Conservation (phyloP, 202 grass and related monocot genomes). For the Carex arenaria region DNA sequence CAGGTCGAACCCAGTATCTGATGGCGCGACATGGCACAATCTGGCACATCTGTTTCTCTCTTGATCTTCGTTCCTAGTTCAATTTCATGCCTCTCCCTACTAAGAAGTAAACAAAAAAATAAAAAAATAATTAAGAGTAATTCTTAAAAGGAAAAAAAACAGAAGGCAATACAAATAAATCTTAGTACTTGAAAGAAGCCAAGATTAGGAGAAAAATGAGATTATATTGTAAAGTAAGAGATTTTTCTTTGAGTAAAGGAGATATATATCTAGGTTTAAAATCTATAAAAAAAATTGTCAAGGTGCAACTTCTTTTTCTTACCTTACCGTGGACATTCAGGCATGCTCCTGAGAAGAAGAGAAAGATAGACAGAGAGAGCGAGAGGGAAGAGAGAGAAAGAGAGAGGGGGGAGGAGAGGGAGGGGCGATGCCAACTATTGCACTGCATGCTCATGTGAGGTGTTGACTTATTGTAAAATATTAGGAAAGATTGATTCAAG, state of each 20-base stretch:
- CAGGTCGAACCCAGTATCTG: slow-evolving; percentile 34
- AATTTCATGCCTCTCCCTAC: slow-evolving; percentile 61
- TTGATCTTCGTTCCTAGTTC: slow-evolving; percentile 79
- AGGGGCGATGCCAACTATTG: slow-evolving; percentile 5
- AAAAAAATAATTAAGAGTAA: not conserved
- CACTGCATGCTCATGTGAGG: slow-evolving; percentile 26
- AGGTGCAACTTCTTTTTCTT: slow-evolving; percentile 14
- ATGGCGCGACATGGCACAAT: slow-evolving; percentile 33
- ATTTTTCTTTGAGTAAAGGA: not conserved
- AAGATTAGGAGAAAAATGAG: slow-evolving; percentile 3
- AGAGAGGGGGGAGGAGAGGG: slow-evolving; percentile 1
- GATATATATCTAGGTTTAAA: slow-evolving; percentile 11
- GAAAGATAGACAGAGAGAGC: not conserved
- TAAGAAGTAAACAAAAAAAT: not conserved
- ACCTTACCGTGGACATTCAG: slow-evolving; percentile 88
- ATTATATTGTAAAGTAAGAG: not conserved
- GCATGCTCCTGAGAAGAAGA: slow-evolving; percentile 20
- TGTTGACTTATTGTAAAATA: slow-evolving; percentile 23
- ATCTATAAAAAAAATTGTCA: not conserved
- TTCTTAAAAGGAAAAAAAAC: not conserved
- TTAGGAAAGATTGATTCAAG: slow-evolving; percentile 2
- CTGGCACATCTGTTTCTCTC: slow-evolving; percentile 42
- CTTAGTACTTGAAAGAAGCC: slow-evolving; percentile 6
- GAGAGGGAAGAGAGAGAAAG: not conserved
- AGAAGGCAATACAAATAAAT: not conserved